A percentile compares a stretch with the other conserved stretches of the same genome.
Evolutionary conservation across 169 alveolate genomes (phyloP).

Genomic region (Plasmodium blacklocki): DNA sequence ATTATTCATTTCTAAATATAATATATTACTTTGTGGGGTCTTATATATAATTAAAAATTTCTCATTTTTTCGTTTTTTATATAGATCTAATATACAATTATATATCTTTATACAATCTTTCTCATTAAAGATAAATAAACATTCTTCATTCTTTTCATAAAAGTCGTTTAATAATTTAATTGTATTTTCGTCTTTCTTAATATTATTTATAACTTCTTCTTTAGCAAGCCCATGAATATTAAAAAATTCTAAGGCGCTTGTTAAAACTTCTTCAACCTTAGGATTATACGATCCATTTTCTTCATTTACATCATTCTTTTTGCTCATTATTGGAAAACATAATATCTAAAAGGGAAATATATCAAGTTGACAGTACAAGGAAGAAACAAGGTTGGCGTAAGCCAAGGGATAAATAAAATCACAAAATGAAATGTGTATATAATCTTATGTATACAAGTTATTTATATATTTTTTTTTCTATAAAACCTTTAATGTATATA

Average conservation of each 20-base stretch:
- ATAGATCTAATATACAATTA: conserved; percentile 32
- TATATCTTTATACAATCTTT: conserved; percentile 40
- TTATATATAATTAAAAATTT: conserved; percentile 60
- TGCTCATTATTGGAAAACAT: conserved; percentile 11
- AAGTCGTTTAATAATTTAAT: conserved; percentile 23
- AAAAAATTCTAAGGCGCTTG: conserved; percentile 25
- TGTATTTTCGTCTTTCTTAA: conserved; percentile 30
- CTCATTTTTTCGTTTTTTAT: conserved; percentile 43
- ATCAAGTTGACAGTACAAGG: too few relatives aligned
- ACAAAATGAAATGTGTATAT: too few relatives aligned
- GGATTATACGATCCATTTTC: conserved; percentile 9
- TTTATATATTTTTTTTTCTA: too few relatives aligned
- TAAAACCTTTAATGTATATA: too few relatives aligned
- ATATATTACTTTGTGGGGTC: conserved; percentile 22
- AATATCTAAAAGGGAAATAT: too few relatives aligned
- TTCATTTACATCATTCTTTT: conserved; percentile 13
- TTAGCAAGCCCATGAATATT: conserved; percentile 27
- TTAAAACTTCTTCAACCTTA: conserved; percentile 30
- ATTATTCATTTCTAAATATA: conserved; percentile 64
- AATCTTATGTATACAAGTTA: too few relatives aligned
- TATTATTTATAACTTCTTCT: conserved; percentile 36
- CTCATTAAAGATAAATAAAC: conserved; percentile 55
- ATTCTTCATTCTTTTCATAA: conserved; percentile 24
- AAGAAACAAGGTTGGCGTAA: too few relatives aligned
- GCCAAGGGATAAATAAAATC: too few relatives aligned